Evolutionary conservation across 257 asterid species (phyloP), one percentile per base, ranked within the genome.

Genomic region (Solanum clarkiae): DNA sequence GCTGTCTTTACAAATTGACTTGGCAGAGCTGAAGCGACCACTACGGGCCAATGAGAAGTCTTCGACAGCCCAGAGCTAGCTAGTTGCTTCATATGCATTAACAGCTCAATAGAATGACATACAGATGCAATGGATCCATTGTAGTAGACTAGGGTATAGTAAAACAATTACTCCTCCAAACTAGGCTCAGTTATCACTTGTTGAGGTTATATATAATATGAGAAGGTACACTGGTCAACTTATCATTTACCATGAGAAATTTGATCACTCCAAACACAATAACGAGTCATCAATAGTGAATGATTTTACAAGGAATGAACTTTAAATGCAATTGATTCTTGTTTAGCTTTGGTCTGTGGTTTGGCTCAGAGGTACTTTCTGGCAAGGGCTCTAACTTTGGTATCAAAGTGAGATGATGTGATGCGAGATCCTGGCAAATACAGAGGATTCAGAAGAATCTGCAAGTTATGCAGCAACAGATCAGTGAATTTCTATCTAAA

Each of bases 311-410:
- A 53, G 65, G 65, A 77, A 77, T 16, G 26, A 51, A 16, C 26
- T 26, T 51, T 26, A 47, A 2, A 79, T 26, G 20, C 26, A 79
- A 53, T 9, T 5, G n/a, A 17, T 75, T 75, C 62, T 14, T 79
- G 49, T 26, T 77, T 77, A 16, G 68, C 51, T 26, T 18, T 29
- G 53, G 54, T 54, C 62, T 22, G 4, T 47, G 26, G 75, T 36
- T 40, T 16, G 83, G 86, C 89, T 94, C 91, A 95, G 72, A 97
- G 88, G 85, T 97, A 94, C 85, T 93, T 97, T 84, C 99, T 91
- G 8, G 99, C 99, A 54, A 95, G 98, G 81, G 98, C 97, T 85
- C 99, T 89, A 49, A 97, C 98, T 92, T 97, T 97, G 80, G 99
- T 97, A 81, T 95, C 99, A n/a, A 97, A 97, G 88, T 95, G 98